These are phyloP conservation scores for Cokeromyces recurvatus DNA, from an alignment of 371 early-diverging fungal genomes.

Conservation along the genomic window DNA sequence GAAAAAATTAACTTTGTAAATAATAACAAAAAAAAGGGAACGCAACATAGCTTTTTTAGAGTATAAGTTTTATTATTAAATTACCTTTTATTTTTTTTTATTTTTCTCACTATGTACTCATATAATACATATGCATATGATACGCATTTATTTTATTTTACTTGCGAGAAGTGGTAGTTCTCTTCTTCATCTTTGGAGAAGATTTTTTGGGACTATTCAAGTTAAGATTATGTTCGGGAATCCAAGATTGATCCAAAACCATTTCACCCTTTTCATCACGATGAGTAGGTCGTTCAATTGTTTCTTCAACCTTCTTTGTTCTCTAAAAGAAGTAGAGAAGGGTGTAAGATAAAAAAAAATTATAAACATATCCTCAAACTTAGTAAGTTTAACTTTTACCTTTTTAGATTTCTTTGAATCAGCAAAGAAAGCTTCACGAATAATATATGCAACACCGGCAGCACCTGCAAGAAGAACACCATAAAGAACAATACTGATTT, in stretches of 20 bases:
- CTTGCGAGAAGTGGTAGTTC: conserved; percentile 23
- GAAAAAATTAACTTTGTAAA: background rate
- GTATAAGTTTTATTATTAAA: too few species aligned
- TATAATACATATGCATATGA: too few species aligned
- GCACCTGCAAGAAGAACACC: conserved; percentile 37
- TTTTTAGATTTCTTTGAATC: conserved; percentile 30
- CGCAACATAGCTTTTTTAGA: too few species aligned
- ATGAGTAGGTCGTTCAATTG: conserved; percentile 33
- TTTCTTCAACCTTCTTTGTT: conserved; percentile 29
- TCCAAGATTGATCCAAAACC: conserved; percentile 50
- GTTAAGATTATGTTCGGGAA: conserved; percentile 41
- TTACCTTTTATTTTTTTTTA: too few species aligned
- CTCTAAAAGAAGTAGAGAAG: conserved; percentile 3
- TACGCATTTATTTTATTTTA: too few species aligned
- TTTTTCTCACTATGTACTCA: too few species aligned
- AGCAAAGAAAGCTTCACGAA: conserved; percentile 43
- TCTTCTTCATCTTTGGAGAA: conserved; percentile 44
- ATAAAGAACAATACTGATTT: conserved; percentile 35
- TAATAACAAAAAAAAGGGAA: too few species aligned
- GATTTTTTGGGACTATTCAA: conserved; percentile 27
- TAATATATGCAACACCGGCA: conserved; percentile 38
- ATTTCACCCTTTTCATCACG: conserved; percentile 49
- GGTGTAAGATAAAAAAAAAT: background rate
- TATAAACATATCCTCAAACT: background rate
- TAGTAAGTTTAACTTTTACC: background rate